Evolutionary conservation across 2,329 filamentous ascomycete genomes (phyloP), one percentile per base, ranked within the genome.

Genomic region (Aureobasidium subglaciale): DNA sequence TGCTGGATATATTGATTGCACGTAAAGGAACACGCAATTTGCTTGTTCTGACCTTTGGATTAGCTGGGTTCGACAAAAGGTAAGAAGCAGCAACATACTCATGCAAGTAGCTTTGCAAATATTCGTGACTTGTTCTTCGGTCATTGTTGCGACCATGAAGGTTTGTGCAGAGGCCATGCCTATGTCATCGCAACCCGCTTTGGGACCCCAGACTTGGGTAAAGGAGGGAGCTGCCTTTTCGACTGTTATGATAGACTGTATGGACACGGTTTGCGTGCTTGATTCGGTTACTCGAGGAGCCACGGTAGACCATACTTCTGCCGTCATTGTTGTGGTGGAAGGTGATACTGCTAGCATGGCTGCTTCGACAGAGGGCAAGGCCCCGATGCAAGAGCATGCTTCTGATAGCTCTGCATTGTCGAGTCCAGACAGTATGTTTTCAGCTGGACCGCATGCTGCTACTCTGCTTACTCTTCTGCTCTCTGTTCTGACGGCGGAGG

Each of bases 191-290:
- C 62, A 63, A 41, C 62, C 62, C 13, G 56, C 56, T 52, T 56
- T 42, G 9, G 62, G 60, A 13, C 62, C 62, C 42, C 54, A 62
- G 27, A 62, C 57, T n/a, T 61, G 56, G 3, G 63, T 67, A 56
- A 59, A 65, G 5, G 61, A 61, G 6, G 64, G 60, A 5, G 61
- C 62, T 13, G 63, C 57, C 27, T 63, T 58, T 22, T 61, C 60
- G 50, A 60, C 40, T 1, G 63, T 65, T n/a, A 45, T 56, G 35
- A 61, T 61, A 4, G 59, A 20, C 1, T 58, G 62, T 5, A 35
- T 55, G 11, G 63, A 57, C 1, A 57, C 55, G 3, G 59, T 61
- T 22, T 34, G 48, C 20, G 59, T 64, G 22, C 56, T 46, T 13
- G 61, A 61, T 13, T 32, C 42, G 10, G 29, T 40, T 11, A 18